These are phyloP conservation scores for Thelephora aurantiotincta DNA, from an alignment of 768 basidiomycete genomes.

Conservation along the genomic window DNA sequence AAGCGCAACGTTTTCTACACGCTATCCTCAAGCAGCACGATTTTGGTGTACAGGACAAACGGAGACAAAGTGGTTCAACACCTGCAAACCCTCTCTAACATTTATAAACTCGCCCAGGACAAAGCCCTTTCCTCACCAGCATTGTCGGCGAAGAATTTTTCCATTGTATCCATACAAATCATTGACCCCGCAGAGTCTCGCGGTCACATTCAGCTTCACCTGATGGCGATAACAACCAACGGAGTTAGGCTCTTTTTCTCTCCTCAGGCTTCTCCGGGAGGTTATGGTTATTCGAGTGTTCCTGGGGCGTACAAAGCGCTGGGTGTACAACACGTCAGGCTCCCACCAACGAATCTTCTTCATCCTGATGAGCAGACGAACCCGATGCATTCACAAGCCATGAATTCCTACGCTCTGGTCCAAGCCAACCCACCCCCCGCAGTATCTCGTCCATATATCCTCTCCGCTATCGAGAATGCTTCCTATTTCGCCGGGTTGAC, in stretches of 20 bases:
- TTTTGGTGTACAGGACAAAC: slow-evolving; percentile 51
- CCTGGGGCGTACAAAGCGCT: slow-evolving; percentile 28
- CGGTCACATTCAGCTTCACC: slow-evolving; percentile 37
- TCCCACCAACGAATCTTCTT: slow-evolving; percentile 61
- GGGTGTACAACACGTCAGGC: slow-evolving; percentile 64
- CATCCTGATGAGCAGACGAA: slow-evolving; percentile 61
- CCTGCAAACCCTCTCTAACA: slow-evolving; percentile 58
- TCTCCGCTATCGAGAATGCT: slow-evolving; percentile 44
- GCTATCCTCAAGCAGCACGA: slow-evolving; percentile 47
- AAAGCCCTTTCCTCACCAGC: slow-evolving; percentile 69
- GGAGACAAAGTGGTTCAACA: slow-evolving; percentile 57
- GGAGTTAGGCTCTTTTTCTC: slow-evolving; percentile 81
- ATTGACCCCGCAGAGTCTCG: slow-evolving; percentile 55
- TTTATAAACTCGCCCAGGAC: slow-evolving; percentile 67
- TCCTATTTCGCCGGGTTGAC: slow-evolving; percentile 56
- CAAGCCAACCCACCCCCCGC: slow-evolving; percentile 29
- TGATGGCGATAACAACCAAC: slow-evolving; percentile 71
- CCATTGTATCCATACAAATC: slow-evolving; percentile 56
- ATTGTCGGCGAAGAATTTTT: slow-evolving; percentile 54
- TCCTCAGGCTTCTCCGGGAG: slow-evolving; percentile 24
- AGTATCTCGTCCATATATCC: slow-evolving; percentile 40
- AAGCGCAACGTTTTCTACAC: slow-evolving; percentile 68
- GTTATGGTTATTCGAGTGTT: slow-evolving; percentile 29
- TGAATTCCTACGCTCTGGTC: slow-evolving; percentile 32
- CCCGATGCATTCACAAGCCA: slow-evolving; percentile 27